Percentiles rank a stretch among this genome's conserved stretches.
phyloP scores from a whole-genome alignment of 176 grass and related monocot genomes.

The Neostapfia colusana region DNA sequence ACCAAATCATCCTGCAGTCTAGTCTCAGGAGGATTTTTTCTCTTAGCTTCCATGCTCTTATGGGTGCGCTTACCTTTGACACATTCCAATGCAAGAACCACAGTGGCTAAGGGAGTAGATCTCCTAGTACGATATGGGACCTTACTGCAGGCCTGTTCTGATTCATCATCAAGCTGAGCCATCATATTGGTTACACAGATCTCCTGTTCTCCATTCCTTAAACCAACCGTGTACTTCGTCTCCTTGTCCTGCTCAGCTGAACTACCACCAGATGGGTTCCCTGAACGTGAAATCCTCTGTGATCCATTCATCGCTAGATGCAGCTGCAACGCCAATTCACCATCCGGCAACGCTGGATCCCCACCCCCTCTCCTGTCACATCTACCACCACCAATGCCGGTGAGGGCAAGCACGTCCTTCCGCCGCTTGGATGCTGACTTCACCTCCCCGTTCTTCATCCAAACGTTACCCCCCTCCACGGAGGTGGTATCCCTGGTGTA shows the following conservation, averaged over 20 bases:
- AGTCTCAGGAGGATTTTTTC: conserved; percentile 24
- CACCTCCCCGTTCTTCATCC: conserved; percentile 23
- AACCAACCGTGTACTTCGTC: conserved; percentile 7
- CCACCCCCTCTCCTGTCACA: background rate
- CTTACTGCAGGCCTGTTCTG: background rate
- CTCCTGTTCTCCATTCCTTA: conserved; percentile 8
- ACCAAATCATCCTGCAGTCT: conserved; percentile 16
- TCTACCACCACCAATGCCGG: background rate
- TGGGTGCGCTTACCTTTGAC: background rate
- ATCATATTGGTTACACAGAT: conserved; percentile 58
- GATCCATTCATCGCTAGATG: conserved; percentile 79
- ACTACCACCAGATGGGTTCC: conserved; percentile 17
- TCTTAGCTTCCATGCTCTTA: conserved; percentile 29
- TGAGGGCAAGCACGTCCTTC: conserved; percentile 5
- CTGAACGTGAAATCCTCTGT: conserved; percentile 56
- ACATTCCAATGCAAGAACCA: conserved; percentile 47
- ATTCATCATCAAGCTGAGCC: conserved; percentile 38
- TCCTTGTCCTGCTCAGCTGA: background rate
- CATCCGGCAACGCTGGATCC: conserved; percentile 33
- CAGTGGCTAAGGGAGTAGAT: conserved; percentile 4
- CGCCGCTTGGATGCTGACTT: conserved; percentile 30
- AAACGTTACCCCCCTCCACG: conserved; percentile 11
- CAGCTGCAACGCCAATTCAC: conserved; percentile 58
- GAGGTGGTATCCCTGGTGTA: conserved; percentile 23
- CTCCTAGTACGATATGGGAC: background rate